These are phyloP conservation scores for Actinomortierella wolfii DNA, from an alignment of 371 early-diverging fungal species.

Conservation along the genomic window DNA sequence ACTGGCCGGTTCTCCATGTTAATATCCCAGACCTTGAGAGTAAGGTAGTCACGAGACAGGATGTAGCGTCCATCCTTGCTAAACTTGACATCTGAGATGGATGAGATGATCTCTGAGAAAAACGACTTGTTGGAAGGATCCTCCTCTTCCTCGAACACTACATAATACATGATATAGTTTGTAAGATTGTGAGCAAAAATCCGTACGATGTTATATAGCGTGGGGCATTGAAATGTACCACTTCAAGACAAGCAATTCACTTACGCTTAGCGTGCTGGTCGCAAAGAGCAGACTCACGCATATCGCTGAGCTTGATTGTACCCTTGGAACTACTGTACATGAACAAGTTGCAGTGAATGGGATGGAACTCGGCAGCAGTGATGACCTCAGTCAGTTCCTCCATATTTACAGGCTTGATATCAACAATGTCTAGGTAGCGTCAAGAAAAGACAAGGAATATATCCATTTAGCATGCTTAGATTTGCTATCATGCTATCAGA, in stretches of 20 bases:
- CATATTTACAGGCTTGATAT: constrained; percentile 99
- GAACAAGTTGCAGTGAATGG: constrained; percentile 93
- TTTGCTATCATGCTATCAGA: background rate
- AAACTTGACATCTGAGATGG: constrained; percentile 96
- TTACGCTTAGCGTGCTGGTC: constrained; percentile 91
- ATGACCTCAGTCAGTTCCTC: constrained; percentile 99
- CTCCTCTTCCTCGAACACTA: constrained; percentile 94
- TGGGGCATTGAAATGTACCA: background rate
- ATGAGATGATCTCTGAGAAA: constrained; percentile 98
- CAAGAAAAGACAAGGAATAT: constrained; percentile 3
- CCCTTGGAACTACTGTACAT: constrained; percentile 99
- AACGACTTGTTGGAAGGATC: constrained; percentile 93
- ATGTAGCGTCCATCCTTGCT: constrained; percentile 95
- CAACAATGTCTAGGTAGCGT: constrained; percentile 85
- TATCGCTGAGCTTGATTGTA: constrained; percentile 95
- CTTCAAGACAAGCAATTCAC: background rate
- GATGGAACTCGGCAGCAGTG: constrained; percentile 98
- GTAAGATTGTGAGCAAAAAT: no score
- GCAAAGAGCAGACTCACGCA: constrained; percentile 94
- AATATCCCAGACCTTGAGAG: constrained; percentile 97
- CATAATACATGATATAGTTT: no score
- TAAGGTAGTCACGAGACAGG: constrained; percentile 95
- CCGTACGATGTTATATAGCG: no score
- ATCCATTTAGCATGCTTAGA: background rate
- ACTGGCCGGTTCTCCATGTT: constrained; percentile 95